A percentile compares a stretch with the other conserved stretches of the same genome.
These are phyloP conservation scores for Phytophthora sp. DNA, from an alignment of 352 stramenopile genomes.

Conservation along the genomic window DNA sequence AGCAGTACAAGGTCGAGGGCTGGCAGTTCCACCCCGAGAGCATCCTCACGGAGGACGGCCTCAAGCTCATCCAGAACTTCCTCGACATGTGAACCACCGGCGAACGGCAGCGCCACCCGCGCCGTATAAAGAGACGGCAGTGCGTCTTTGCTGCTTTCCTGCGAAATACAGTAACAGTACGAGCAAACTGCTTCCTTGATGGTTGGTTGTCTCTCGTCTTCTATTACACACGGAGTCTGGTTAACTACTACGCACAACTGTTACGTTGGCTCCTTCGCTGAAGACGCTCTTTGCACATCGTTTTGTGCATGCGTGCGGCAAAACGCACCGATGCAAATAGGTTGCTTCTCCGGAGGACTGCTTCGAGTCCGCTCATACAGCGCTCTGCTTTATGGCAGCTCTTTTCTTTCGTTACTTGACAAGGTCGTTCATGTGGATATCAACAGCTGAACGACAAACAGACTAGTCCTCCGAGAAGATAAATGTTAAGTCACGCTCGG, in stretches of 20 bases:
- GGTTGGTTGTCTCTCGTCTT: slow-evolving; percentile 15
- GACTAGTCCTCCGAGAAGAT: slow-evolving; percentile 82
- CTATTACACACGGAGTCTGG: slow-evolving; percentile 21
- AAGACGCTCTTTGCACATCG: slow-evolving; percentile 3
- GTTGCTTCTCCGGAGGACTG: slow-evolving; percentile 2
- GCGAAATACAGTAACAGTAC: slow-evolving; percentile 14
- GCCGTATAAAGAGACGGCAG: too few species aligned
- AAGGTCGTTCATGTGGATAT: background rate
- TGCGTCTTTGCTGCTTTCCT: background rate
- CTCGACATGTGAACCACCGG: slow-evolving; percentile 72
- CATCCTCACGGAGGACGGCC: slow-evolving; percentile 84
- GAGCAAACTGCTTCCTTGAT: slow-evolving; percentile 9
- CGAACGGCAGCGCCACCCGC: background rate
- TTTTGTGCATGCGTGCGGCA: background rate
- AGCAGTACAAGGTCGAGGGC: slow-evolving; percentile 85
- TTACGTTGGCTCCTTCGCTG: background rate
- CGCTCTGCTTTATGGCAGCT: slow-evolving; percentile 7
- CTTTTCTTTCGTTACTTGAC: slow-evolving; percentile 8
- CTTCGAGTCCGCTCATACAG: background rate
- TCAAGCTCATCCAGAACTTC: slow-evolving; percentile 89
- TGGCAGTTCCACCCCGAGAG: slow-evolving; percentile 92
- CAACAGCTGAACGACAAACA: slow-evolving; percentile 17
- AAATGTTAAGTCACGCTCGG: slow-evolving; percentile 72
- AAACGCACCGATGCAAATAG: slow-evolving; percentile 11
- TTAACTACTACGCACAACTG: background rate